Base-by-base conservation (phyloP, 2,329 filamentous ascomycete species). In the Trichophyton mentagrophytes region DNA sequence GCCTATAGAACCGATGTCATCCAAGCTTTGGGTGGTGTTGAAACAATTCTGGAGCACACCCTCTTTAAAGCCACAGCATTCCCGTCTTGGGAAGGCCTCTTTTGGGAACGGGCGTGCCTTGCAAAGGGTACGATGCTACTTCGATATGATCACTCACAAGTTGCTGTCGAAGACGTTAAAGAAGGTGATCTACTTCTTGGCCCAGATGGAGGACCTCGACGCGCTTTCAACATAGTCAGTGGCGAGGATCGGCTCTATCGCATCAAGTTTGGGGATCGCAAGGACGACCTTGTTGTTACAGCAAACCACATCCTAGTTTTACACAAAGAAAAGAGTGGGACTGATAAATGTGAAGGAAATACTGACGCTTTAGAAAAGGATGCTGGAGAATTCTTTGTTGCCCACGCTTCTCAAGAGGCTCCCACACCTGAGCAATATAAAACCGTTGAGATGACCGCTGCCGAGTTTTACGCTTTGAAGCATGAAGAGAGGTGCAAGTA, bases 61-160 rank as follows among this genome's bases (percentile, higher is more conserved):
- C 75, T 96, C 6, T 97, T 97, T 82, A 95, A 96, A 69, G 93
- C 92, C 0, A 99, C 93, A 0, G 93, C 91, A 4, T 97, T 99
- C 71, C 89, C 91, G 1, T 93, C 88, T 0, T 99, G 93, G 93
- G 93, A 99, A 73, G 93, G 93, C 66, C 79, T 96, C 2, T 96
- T 96, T 70, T 96, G 91, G 88, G 87, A 90, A 69, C 82, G 84
- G 63, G 74, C 73, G 42, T 74, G 77, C 36, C 75, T 75, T 42
- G 78, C 77, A 27, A 73, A 72, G 67, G 67, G 51, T 20, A 55
- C 51, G 30, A 55, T 55, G 51, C n/a, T 79, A 20, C 67, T 79
- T 40, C 74, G 77, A 36, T 73, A 77, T 62, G 75, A 79, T 66
- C 71, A 75, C 60, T 73, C 69, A 20, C 69, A 74, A 61, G 69